phyloP scores from a whole-genome alignment of 1,284 basidiomycete genomes.

The Tylopilus sp. region DNA sequence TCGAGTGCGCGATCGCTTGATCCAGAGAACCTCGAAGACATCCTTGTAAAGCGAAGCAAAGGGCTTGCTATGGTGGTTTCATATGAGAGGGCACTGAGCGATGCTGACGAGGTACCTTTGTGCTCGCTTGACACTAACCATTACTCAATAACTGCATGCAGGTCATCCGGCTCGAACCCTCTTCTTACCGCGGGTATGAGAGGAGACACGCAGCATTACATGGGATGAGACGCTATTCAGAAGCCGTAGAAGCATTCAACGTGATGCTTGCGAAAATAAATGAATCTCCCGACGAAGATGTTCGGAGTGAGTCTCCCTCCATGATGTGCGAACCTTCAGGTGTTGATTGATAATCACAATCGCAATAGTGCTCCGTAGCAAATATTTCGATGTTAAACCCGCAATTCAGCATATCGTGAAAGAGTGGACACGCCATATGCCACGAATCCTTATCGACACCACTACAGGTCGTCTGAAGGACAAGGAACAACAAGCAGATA shows the following conservation, averaged over 20 bases:
- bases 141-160: neutral
- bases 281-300: neutral
- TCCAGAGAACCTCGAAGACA: neutral
- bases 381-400: neutral
- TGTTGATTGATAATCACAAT: neutral
- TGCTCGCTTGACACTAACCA: neutral
- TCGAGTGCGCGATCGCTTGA: neutral
- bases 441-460: neutral
- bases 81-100: neutral
- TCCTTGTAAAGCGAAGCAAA: neutral
- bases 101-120: neutral
- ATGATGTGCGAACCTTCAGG: neutral
- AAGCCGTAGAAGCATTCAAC: neutral
- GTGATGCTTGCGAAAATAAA: neutral
- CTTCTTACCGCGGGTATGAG: neutral
- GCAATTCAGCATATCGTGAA: neutral
- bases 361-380: neutral
- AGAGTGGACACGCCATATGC: neutral
- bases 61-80: neutral
- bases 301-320: neutral
- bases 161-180: neutral
- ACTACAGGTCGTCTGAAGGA: neutral
- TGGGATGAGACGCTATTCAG: neutral
- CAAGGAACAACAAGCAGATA: neutral
- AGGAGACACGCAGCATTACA: neutral